These are phyloP conservation scores for Populus hybrid DNA, from an alignment of 441 rosid species.

Conservation along the genomic window DNA sequence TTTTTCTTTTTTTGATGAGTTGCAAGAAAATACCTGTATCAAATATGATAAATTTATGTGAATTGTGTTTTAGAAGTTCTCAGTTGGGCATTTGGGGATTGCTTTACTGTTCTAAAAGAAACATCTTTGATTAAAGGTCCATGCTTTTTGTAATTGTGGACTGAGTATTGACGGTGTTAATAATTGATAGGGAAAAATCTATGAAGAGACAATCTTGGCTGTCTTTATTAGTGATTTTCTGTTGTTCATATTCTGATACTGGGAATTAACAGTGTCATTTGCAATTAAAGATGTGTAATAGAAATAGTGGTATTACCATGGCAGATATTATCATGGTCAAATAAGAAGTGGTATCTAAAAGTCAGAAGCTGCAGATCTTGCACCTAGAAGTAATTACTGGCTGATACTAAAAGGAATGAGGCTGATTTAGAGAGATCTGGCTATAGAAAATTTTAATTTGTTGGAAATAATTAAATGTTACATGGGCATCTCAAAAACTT, in stretches of 20 bases:
- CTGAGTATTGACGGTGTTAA: background rate
- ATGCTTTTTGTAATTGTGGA: background rate
- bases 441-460: background rate
- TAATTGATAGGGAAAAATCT: background rate
- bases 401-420: background rate
- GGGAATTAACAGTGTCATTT: background rate
- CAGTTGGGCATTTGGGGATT: too few relatives aligned
- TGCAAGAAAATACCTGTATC: background rate
- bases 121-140: too few relatives aligned
- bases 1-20: background rate
- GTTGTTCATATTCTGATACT: background rate
- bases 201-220: background rate
- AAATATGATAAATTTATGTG: too few relatives aligned
- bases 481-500: background rate
- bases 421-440: background rate
- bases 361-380: background rate
- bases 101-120: too few relatives aligned
- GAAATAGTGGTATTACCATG: background rate
- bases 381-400: background rate
- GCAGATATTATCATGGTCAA: background rate
- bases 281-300: background rate
- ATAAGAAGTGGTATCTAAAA: background rate
- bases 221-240: background rate
- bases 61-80: too few relatives aligned
- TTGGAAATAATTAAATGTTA: background rate